These are phyloP conservation scores for Leptoxyphium fumago DNA, from an alignment of 2,329 filamentous ascomycete genomes.

Conservation along the genomic window DNA sequence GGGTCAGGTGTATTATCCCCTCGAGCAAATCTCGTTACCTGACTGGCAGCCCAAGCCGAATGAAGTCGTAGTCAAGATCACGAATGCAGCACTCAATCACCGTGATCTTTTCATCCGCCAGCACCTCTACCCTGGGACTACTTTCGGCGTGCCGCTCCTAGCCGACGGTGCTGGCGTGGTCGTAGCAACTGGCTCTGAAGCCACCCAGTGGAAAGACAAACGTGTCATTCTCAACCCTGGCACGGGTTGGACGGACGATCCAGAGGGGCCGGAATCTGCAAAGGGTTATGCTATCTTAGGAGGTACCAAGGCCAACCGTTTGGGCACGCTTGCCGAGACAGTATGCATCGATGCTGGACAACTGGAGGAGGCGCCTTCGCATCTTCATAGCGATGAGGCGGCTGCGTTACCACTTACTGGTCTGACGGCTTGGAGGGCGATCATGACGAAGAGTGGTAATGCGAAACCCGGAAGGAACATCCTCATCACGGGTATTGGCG, in stretches of 20 bases:
- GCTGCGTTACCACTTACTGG: slow-evolving; percentile 77
- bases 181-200: slow-evolving; percentile 43
- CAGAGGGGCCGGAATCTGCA: slow-evolving; percentile 56
- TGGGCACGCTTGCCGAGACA: slow-evolving; percentile 64
- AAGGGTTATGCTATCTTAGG: slow-evolving; percentile 51
- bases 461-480: slow-evolving; percentile 54
- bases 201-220: slow-evolving; percentile 44
- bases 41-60: slow-evolving; percentile 41
- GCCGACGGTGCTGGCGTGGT: slow-evolving; percentile 73
- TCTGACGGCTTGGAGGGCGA: slow-evolving; percentile 74
- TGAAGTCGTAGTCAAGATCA: slow-evolving; percentile 62
- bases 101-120: slow-evolving; percentile 90
- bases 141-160: slow-evolving; percentile 63
- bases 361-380: slow-evolving; percentile 59
- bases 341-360: slow-evolving; percentile 55
- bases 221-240: slow-evolving; percentile 67
- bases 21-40: slow-evolving; percentile 39
- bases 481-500: slow-evolving; percentile 80
- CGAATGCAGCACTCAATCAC: slow-evolving; percentile 79
- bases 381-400: slow-evolving; percentile 58
- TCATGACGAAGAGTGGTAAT: slow-evolving; percentile 62
- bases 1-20: slow-evolving; percentile 72
- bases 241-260: slow-evolving; percentile 58
- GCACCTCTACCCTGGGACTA: slow-evolving; percentile 74
- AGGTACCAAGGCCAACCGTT: slow-evolving; percentile 46